phyloP scores from a whole-genome alignment of 192 early-diverging fungal genomes.

The Coemansia sp. region DNA sequence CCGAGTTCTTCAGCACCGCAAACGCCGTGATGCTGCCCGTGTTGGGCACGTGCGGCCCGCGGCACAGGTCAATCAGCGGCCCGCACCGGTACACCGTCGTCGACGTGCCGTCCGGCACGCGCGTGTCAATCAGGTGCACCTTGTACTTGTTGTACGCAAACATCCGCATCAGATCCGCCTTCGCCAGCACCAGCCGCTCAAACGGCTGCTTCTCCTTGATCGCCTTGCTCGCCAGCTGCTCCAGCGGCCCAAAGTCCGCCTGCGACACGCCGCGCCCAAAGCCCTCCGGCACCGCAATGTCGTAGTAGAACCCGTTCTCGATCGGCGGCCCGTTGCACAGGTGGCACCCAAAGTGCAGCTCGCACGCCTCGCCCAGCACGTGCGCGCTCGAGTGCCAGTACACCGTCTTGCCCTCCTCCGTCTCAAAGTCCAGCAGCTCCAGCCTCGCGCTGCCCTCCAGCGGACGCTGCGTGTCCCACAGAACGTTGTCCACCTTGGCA shows the following conservation, averaged over 20 bases:
- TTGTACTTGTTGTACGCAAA: slow-evolving; percentile 99
- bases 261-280: slow-evolving; percentile 67
- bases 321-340: slow-evolving; percentile 91
- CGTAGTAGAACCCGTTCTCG: slow-evolving; percentile 96
- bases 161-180: slow-evolving; percentile 93
- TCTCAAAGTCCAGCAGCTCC: slow-evolving; percentile 93
- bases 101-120: slow-evolving; percentile 88
- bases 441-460: slow-evolving; percentile 76
- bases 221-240: slow-evolving; percentile 81
- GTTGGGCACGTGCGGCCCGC: slow-evolving; percentile 93
- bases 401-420: slow-evolving; percentile 88
- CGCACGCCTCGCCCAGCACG: slow-evolving; percentile 95
- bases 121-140: slow-evolving; percentile 87
- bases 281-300: slow-evolving; percentile 80
- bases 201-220: slow-evolving; percentile 97
- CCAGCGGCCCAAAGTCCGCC: slow-evolving; percentile 82
- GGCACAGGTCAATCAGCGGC: slow-evolving; percentile 95
- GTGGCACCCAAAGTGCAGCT: slow-evolving; percentile 96
- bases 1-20: slow-evolving; percentile 92
- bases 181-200: slow-evolving; percentile 81
- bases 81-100: slow-evolving; percentile 99
- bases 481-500: slow-evolving; percentile 87
- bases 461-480: slow-evolving; percentile 89
- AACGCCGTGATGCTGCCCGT: slow-evolving; percentile 94
- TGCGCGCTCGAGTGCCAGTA: slow-evolving; percentile 99